Percentiles rank a stretch among this genome's conserved stretches.
phyloP scores from a whole-genome alignment of 78 protist genomes.

The Emiliania huxleyi region DNA sequence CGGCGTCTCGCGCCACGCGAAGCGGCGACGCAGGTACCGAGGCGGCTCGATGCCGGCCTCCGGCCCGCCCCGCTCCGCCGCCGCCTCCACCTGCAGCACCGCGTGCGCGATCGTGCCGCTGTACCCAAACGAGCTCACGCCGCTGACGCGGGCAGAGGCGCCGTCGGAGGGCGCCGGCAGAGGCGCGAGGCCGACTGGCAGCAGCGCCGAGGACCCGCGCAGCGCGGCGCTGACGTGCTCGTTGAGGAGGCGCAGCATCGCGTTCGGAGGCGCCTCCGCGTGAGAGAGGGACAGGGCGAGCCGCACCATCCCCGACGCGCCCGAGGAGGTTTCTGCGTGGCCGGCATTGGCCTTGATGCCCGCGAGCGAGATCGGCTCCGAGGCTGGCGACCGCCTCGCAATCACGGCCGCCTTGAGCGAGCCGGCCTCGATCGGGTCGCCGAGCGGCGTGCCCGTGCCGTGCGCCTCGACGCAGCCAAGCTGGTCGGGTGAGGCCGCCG shows the following conservation, averaged over 20 bases:
- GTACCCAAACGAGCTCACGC: constrained; percentile 15
- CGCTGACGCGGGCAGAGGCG: too few relatives aligned
- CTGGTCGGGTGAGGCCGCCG: neutral
- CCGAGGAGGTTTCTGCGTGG: constrained; percentile 64
- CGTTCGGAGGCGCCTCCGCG: neutral
- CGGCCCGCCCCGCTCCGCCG: neutral
- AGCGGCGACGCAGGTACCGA: neutral
- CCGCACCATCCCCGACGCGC: neutral
- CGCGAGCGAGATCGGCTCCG: constrained; percentile 39
- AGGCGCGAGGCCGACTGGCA: neutral
- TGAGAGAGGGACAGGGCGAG: neutral
- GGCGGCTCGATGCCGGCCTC: neutral
- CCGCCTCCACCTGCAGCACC: neutral
- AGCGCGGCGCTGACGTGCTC: neutral
- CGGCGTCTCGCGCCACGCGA: neutral
- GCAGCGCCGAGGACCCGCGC: neutral
- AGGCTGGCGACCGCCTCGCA: neutral
- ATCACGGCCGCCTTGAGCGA: neutral
- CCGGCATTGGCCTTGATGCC: constrained; percentile 70
- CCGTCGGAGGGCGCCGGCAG: neutral
- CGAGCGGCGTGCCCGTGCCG: constrained; percentile 2
- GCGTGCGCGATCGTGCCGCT: constrained; percentile 31
- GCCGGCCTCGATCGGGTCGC: neutral
- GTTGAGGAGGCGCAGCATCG: neutral
- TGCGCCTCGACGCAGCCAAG: neutral